Conservation (phyloP, 495 filamentous ascomycete species). For the Penicillium soppii region DNA sequence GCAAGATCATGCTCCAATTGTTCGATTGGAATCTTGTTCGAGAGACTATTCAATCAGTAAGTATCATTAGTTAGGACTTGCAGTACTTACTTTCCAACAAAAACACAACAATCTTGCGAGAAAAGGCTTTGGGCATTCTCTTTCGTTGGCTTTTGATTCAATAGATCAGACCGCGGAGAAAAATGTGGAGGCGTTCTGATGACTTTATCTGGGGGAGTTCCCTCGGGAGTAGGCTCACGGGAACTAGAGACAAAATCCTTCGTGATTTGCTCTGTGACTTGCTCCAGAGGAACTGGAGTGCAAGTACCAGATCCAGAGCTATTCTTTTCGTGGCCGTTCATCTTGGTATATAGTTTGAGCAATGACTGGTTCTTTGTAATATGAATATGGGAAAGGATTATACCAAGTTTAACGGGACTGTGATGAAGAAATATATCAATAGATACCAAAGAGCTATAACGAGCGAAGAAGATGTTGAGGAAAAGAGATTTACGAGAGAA, state of each 20-base stretch:
- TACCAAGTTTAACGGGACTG: too few relatives aligned
- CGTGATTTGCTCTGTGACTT: too few relatives aligned
- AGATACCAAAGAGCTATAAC: too few relatives aligned
- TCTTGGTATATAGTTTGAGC: too few relatives aligned
- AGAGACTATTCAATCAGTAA: neutral
- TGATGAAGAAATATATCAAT: too few relatives aligned
- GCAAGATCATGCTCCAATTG: neutral
- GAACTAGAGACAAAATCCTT: neutral
- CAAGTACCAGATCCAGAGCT: neutral
- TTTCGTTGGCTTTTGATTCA: neutral
- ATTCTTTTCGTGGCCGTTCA: neutral
- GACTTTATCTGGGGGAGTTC: too few relatives aligned
- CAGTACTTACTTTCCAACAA: constrained; percentile 3
- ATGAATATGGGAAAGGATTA: too few relatives aligned
- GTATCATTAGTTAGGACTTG: neutral
- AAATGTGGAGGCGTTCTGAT: neutral
- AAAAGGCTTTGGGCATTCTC: constrained; percentile 4
- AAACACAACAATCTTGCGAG: neutral
- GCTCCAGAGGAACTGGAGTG: too few relatives aligned
- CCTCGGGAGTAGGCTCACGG: neutral
- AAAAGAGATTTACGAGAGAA: too few relatives aligned
- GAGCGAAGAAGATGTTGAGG: too few relatives aligned
- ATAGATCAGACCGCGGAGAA: neutral
- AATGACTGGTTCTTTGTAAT: too few relatives aligned
- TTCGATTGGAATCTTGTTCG: neutral